Percentiles rank a stretch among this genome's conserved stretches.
phyloP scores from a whole-genome alignment of 257 asterid species.

The Mentha longifolia region DNA sequence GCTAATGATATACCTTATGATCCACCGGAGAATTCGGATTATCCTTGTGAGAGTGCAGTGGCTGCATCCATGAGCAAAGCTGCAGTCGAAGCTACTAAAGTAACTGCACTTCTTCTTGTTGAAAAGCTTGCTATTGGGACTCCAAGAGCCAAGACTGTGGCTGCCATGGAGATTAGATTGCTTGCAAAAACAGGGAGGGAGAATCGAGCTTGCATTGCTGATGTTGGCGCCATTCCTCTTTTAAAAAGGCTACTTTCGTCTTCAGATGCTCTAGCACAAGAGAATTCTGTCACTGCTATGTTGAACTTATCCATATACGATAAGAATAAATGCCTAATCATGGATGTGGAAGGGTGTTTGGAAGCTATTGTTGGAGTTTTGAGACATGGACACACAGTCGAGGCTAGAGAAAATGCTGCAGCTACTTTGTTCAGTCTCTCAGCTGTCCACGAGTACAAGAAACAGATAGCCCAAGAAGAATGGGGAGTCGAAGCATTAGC shows the following conservation, averaged over 20 bases:
- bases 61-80: constrained; percentile 61
- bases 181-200: constrained; percentile 77
- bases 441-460: constrained; percentile 78
- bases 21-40: constrained; percentile 56
- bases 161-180: constrained; percentile 76
- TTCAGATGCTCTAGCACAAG: constrained; percentile 67
- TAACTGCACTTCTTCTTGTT: constrained; percentile 61
- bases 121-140: constrained; percentile 65
- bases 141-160: constrained; percentile 59
- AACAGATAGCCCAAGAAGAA: constrained; percentile 63
- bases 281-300: constrained; percentile 83
- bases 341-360: constrained; percentile 74
- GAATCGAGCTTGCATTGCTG: constrained; percentile 81
- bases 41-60: constrained; percentile 42
- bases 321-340: constrained; percentile 67
- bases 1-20: constrained; percentile 68
- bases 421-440: constrained; percentile 92
- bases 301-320: constrained; percentile 77
- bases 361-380: constrained; percentile 67
- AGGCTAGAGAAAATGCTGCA: constrained; percentile 94
- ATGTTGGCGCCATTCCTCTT: constrained; percentile 77
- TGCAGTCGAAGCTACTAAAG: constrained; percentile 66
- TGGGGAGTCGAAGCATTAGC: constrained; percentile 73
- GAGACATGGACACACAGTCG: constrained; percentile 66
- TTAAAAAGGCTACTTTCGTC: constrained; percentile 59